A percentile compares a stretch with the other conserved stretches of the same genome.
Evolutionary conservation across 345 rosid species (phyloP).

Genomic region (Luvunga scandens): DNA sequence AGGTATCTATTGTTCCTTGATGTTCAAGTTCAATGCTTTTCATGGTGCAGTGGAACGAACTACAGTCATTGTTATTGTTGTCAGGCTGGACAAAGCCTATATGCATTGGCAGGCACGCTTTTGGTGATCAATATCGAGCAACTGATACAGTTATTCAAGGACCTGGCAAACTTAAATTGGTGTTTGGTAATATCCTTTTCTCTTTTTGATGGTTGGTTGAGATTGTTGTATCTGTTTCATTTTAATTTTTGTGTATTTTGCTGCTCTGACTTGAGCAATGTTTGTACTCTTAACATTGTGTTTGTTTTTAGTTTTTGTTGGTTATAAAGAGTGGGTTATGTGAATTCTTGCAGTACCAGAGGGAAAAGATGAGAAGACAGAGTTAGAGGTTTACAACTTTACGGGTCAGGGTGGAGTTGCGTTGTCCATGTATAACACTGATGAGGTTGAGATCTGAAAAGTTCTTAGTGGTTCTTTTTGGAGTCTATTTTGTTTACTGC

Average conservation of each 20-base stretch:
- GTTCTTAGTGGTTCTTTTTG: not conserved
- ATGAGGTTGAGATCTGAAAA: conserved; percentile 56
- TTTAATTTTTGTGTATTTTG: not conserved
- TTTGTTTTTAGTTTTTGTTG: not conserved
- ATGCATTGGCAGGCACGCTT: conserved; percentile 99
- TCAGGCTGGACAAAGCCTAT: conserved; percentile 97
- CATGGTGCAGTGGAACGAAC: not conserved
- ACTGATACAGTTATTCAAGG: conserved; percentile 91
- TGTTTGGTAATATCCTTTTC: conserved; percentile 55
- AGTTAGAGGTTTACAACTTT: conserved; percentile 79
- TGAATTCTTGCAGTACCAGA: conserved; percentile 55
- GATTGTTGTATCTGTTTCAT: not conserved
- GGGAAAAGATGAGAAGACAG: conserved; percentile 69
- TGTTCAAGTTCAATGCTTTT: not conserved
- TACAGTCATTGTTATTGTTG: conserved; percentile 12
- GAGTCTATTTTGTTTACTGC: conserved; percentile 1
- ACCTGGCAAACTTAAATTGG: conserved; percentile 84
- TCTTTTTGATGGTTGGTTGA: conserved; percentile 5
- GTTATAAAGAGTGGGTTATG: not conserved
- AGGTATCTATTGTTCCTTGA: conserved; percentile 36
- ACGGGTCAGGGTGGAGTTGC: conserved; percentile 95
- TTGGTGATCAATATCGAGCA: conserved; percentile 96
- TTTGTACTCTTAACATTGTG: not conserved
- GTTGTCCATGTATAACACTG: conserved; percentile 93
- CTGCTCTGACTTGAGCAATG: not conserved